phyloP scores from a whole-genome alignment of 805 yeast species.

The Cyberlindnera amylophila region DNA sequence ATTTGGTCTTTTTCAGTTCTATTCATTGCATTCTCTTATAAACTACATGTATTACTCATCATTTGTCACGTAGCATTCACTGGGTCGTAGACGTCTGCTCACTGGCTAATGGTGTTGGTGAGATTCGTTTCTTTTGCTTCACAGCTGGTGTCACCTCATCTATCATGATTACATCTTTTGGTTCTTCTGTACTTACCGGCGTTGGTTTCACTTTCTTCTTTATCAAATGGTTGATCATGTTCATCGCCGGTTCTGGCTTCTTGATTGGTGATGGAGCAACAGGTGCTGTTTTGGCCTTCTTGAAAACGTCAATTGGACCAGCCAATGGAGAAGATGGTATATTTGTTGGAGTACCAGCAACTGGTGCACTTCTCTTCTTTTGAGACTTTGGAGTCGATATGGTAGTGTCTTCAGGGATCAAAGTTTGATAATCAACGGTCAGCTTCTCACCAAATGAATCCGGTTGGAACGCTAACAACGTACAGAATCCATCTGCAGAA shows the following conservation, averaged over 20 bases:
- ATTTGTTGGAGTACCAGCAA: neutral
- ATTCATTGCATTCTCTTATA: too few species aligned
- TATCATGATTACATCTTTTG: slow-evolving; percentile 1
- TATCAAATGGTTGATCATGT: slow-evolving; percentile 9
- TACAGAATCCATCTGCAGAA: slow-evolving; percentile 92
- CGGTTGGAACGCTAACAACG: slow-evolving; percentile 52
- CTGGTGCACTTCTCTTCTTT: slow-evolving; percentile 3
- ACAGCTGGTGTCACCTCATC: slow-evolving; percentile 11
- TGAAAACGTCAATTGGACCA: neutral
- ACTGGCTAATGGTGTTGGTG: slow-evolving; percentile 12
- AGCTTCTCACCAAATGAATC: slow-evolving; percentile 54
- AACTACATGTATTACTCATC: too few species aligned
- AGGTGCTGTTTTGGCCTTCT: neutral
- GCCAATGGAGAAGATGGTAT: slow-evolving; percentile 7
- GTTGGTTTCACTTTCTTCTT: slow-evolving; percentile 5
- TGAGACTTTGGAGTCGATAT: slow-evolving; percentile 13
- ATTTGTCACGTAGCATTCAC: too few species aligned
- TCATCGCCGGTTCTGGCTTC: slow-evolving; percentile 9
- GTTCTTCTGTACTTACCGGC: neutral
- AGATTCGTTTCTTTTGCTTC: slow-evolving; percentile 30
- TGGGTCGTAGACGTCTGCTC: too few species aligned
- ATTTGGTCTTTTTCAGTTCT: too few species aligned
- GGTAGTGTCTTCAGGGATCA: slow-evolving; percentile 14
- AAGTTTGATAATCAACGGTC: slow-evolving; percentile 24
- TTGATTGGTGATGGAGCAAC: slow-evolving; percentile 4